Base-by-base conservation (phyloP, 257 asterid species). In the Catharanthus roseus region DNA sequence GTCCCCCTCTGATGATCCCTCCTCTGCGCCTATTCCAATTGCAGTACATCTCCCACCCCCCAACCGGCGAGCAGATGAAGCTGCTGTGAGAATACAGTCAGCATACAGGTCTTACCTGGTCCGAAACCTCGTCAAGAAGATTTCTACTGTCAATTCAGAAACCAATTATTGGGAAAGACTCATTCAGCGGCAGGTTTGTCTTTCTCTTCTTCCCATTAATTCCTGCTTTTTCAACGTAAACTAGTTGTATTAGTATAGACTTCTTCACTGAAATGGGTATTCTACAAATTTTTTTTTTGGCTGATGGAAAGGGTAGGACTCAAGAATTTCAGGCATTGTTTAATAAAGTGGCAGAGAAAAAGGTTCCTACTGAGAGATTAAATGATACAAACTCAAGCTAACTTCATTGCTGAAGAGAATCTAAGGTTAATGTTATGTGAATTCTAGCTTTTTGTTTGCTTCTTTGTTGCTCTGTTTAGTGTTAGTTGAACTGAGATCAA, bases 131-230 rank as follows among this genome's bases (percentile, higher is more conserved):
- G 87, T 93, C 44, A 78, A 78, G 80, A 87, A 82, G 81, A 86
- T 93, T 75, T 72, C 92, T 49, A 76, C 92, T 69, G 96, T 89
- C 79, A 80, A 90, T 84, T 85, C 82, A 39, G 91, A 90, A 81
- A 96, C 97, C 41, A 83, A 72, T 72, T 76, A 79, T 79, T 90
- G 92, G 86, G 88, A 89, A 78, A 81, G 83, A 57, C 70, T 85
- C 72, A 86, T 93, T 88, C 97, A 90, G 80, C 83, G 89, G 36
- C 98, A 93, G 97, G 98, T 73, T 74, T 54, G 74, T 44, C 61
- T 77, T 77, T 61, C 5, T 5, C 18, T 54, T 65, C 9, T 21
- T 16, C 33, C 16, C 1, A 26, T 69, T 10, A 13, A 16, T n/a
- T 21, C 12, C 23, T 31, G 0, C 5, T 33, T 16, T 18, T 63